Conservation (phyloP, 2,329 filamentous ascomycete species). For the Diaporthe longicolla region DNA sequence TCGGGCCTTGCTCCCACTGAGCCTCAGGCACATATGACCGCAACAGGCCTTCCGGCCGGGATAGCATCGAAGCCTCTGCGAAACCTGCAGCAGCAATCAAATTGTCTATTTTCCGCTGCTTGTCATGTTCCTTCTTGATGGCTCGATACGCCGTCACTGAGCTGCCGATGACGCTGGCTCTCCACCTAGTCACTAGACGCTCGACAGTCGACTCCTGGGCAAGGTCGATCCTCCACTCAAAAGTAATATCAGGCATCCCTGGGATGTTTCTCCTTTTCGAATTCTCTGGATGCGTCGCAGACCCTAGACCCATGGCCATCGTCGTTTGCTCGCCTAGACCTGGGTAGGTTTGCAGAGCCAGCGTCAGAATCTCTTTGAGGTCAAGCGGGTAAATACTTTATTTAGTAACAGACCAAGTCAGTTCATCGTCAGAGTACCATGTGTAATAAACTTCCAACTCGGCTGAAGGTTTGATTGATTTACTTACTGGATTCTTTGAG, state of each 20-base stretch:
- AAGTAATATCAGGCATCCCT: not conserved
- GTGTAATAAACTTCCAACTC: not conserved
- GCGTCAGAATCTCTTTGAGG: not conserved
- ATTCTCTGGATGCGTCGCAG: not conserved
- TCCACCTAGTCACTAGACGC: too few relatives aligned
- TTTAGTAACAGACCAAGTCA: not conserved
- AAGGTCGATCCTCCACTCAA: not conserved
- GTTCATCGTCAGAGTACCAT: not conserved
- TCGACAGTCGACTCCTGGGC: not conserved
- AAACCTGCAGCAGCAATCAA: too few relatives aligned
- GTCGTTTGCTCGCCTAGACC: not conserved
- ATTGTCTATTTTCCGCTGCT: too few relatives aligned
- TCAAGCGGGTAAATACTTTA: not conserved
- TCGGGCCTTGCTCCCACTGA: too few relatives aligned
- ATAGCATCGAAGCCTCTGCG: too few relatives aligned
- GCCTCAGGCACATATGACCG: too few relatives aligned
- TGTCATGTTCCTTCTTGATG: too few relatives aligned
- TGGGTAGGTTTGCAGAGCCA: not conserved
- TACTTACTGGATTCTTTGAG: not conserved
- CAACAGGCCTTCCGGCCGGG: too few relatives aligned
- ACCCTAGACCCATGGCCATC: not conserved
- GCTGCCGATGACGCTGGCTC: too few relatives aligned
- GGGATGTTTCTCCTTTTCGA: accelerated
- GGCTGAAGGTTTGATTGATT: not conserved
- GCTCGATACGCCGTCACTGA: not conserved